These are phyloP conservation scores for Metrosideros polymorpha DNA, from an alignment of 441 rosid species.

Conservation along the genomic window DNA sequence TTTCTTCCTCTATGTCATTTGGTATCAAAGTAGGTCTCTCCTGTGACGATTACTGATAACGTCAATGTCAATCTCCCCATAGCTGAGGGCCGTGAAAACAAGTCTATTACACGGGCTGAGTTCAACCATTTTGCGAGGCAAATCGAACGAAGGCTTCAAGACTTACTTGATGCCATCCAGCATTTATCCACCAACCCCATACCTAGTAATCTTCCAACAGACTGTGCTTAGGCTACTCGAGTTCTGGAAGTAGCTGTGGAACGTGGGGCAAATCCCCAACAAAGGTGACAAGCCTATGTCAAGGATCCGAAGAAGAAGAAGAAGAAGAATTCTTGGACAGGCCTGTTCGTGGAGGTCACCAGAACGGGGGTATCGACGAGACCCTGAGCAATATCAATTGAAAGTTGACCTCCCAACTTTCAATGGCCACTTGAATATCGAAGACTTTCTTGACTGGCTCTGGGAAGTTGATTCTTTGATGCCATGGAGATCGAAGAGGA, in stretches of 20 bases:
- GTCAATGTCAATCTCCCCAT: background rate
- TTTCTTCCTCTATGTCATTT: too few species aligned
- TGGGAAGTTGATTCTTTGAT: background rate
- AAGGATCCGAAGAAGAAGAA: background rate
- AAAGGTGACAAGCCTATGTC: too few species aligned
- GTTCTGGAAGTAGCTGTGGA: background rate
- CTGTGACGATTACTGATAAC: background rate
- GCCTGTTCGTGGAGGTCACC: background rate
- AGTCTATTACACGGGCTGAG: background rate
- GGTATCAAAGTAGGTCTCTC: background rate
- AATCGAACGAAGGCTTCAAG: too few species aligned
- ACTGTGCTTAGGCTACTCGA: background rate
- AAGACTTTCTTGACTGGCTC: background rate
- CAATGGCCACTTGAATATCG: background rate
- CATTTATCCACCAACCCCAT: background rate
- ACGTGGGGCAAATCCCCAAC: background rate
- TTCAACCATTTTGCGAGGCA: background rate
- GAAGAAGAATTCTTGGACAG: background rate
- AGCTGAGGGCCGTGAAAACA: background rate
- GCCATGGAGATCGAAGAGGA: background rate
- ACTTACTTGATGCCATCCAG: background rate
- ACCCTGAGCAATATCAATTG: rapidly evolving
- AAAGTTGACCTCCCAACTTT: background rate
- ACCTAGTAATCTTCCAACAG: background rate
- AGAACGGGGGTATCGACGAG: background rate